phyloP scores from a whole-genome alignment of 208 protist genomes.

The Trypanosoma rangeli region DNA sequence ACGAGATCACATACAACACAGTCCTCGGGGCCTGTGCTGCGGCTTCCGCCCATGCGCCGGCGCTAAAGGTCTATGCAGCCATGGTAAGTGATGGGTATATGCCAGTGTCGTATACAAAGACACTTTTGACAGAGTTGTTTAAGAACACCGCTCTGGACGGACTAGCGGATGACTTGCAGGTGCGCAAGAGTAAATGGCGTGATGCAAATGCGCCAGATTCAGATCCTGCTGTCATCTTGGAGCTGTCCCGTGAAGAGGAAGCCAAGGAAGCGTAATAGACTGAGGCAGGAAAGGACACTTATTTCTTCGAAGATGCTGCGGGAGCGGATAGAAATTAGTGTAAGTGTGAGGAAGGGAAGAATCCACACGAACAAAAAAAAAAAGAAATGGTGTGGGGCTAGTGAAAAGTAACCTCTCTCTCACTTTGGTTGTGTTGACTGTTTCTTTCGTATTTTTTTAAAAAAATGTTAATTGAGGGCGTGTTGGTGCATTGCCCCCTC shows the following conservation, averaged over 20 bases:
- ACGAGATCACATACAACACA: constrained; percentile 88
- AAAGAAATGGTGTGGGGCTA: background rate
- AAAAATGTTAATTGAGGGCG: background rate
- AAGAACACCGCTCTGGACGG: constrained; percentile 56
- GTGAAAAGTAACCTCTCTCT: background rate
- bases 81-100: constrained; percentile 82
- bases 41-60: constrained; percentile 44
- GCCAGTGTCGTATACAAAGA: constrained; percentile 68
- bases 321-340: background rate
- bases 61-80: constrained; percentile 69
- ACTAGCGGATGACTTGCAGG: constrained; percentile 54
- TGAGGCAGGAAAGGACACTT: background rate
- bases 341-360: background rate
- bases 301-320: background rate
- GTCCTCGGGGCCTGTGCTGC: constrained; percentile 66
- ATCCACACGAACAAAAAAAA: background rate
- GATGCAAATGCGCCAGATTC: constrained; percentile 65
- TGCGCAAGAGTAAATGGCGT: constrained; percentile 43
- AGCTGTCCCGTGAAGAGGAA: constrained; percentile 35
- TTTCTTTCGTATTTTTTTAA: background rate
- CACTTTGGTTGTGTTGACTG: background rate
- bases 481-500: background rate
- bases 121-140: constrained; percentile 54
- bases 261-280: background rate
- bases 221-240: constrained; percentile 69